Conservation (phyloP, 805 yeast genomes). For the Monosporozyma aerobia region DNA sequence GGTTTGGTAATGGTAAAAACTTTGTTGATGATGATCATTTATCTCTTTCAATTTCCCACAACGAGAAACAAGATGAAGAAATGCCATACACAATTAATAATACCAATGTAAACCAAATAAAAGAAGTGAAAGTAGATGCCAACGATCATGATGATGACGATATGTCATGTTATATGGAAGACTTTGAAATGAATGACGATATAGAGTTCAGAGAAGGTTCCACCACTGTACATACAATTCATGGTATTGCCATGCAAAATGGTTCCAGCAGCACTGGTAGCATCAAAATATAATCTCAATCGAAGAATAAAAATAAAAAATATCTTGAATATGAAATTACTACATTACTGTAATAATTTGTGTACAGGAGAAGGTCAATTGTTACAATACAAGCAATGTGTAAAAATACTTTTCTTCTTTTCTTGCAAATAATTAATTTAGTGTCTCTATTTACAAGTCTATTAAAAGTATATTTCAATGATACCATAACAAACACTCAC, state of each 20-base stretch:
- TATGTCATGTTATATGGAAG: not conserved
- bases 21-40: not conserved
- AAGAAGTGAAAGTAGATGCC: not conserved
- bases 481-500: constrained; percentile 27
- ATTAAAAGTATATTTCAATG: constrained; percentile 11
- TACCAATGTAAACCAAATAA: not conserved
- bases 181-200: constrained; percentile 1
- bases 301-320: not conserved
- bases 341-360: not conserved
- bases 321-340: not conserved
- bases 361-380: not conserved
- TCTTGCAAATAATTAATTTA: not conserved
- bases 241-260: constrained; percentile 5
- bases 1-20: constrained; percentile 12
- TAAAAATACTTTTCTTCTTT: not conserved
- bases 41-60: not conserved
- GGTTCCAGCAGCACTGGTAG: not conserved
- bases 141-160: constrained; percentile 1
- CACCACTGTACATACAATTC: constrained; percentile 6
- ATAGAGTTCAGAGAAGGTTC: not conserved
- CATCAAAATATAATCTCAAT: not conserved
- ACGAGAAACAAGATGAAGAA: not conserved
- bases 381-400: not conserved
- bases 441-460: not conserved
- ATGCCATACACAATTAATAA: not conserved